A percentile compares a stretch with the other conserved stretches of the same genome.
phyloP scores from a whole-genome alignment of 495 filamentous ascomycete genomes.

The Penicillium robsamsonii region DNA sequence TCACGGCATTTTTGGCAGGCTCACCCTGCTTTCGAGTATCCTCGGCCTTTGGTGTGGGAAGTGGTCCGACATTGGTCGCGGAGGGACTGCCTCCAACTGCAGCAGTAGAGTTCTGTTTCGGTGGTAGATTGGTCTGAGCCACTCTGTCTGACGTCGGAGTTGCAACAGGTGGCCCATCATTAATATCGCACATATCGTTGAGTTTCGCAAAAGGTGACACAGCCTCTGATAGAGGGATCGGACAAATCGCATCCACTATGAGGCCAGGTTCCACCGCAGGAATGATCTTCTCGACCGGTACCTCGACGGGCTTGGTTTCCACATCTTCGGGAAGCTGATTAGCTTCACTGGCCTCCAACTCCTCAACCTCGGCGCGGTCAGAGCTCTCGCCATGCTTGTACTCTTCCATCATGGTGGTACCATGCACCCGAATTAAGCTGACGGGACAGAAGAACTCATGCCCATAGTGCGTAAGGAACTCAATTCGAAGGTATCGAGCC shows the following conservation, averaged over 20 bases:
- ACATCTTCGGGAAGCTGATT: conserved; percentile 26
- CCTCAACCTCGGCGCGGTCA: conserved; percentile 57
- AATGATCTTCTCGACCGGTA: conserved; percentile 2
- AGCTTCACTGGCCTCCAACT: conserved; percentile 33
- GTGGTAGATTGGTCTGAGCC: conserved; percentile 8
- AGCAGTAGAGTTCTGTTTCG: conserved; percentile 13
- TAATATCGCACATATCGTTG: conserved; percentile 18
- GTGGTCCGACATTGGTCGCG: conserved; percentile 11
- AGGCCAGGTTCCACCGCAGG: not conserved
- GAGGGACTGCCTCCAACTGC: conserved; percentile 7
- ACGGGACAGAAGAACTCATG: conserved; percentile 96
- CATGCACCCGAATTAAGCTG: conserved; percentile 86
- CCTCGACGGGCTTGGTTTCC: conserved; percentile 9
- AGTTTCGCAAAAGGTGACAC: conserved; percentile 18
- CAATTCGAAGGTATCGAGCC: conserved; percentile 86
- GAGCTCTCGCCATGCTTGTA: conserved; percentile 73
- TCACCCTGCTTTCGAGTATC: conserved; percentile 26
- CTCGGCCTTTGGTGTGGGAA: conserved; percentile 14
- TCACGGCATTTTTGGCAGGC: conserved; percentile 14
- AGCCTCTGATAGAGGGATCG: conserved; percentile 15
- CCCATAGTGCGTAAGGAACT: conserved; percentile 91
- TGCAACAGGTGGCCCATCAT: conserved; percentile 15
- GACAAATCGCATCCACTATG: conserved; percentile 18
- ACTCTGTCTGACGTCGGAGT: conserved; percentile 6
- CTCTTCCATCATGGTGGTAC: conserved; percentile 94